Percentiles rank a stretch among this genome's conserved stretches.
These are phyloP conservation scores for Dipteronia dyeriana DNA, from an alignment of 345 rosid genomes.

Conservation along the genomic window DNA sequence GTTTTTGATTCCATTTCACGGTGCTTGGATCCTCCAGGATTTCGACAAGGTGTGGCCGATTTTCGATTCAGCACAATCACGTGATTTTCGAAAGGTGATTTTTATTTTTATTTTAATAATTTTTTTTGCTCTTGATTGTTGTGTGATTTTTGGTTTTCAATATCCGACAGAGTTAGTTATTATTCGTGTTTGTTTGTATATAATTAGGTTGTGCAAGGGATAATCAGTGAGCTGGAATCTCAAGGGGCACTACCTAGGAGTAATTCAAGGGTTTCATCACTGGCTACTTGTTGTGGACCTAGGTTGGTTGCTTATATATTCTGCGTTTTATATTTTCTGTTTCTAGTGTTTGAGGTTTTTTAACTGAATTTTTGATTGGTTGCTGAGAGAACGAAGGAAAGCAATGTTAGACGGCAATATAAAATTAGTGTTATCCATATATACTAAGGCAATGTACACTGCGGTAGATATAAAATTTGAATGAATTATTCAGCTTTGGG, in stretches of 20 bases:
- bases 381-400: conserved; percentile 10
- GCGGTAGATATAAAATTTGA: background rate
- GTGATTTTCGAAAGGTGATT: conserved; percentile 91
- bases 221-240: conserved; percentile 95
- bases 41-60: conserved; percentile 99
- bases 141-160: conserved; percentile 9
- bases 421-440: background rate
- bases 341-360: background rate
- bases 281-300: conserved; percentile 98
- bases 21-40: conserved; percentile 71
- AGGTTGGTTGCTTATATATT: conserved; percentile 49
- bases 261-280: conserved; percentile 98
- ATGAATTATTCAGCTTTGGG: background rate
- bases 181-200: conserved; percentile 9
- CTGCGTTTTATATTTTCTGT: background rate
- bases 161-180: conserved; percentile 15
- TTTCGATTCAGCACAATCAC: conserved; percentile 98
- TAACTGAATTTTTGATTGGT: conserved; percentile 13
- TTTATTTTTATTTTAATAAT: no score
- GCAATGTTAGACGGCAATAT: background rate
- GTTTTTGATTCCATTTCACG: conserved; percentile 20
- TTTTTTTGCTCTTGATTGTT: background rate
- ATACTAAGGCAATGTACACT: background rate
- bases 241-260: conserved; percentile 99
- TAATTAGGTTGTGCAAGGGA: conserved; percentile 92